Percentiles rank a stretch among this genome's conserved stretches.
Conservation (phyloP, 2,329 filamentous ascomycete species). For the Ophiostoma ulmi region DNA sequence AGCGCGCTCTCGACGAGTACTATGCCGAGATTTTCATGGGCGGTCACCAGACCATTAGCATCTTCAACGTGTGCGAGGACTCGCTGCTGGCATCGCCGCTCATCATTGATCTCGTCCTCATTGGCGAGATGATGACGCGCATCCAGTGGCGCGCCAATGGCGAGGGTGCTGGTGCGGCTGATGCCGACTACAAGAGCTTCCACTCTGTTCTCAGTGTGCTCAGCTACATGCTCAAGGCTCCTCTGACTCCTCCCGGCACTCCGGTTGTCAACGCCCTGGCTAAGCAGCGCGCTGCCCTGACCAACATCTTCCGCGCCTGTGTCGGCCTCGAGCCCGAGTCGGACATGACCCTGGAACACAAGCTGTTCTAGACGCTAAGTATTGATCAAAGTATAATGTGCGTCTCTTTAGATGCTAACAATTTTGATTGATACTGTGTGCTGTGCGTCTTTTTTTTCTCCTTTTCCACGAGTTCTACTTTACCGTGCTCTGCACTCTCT, state of each 20-base stretch:
- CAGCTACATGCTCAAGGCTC: slow-evolving; percentile 98
- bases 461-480: neutral
- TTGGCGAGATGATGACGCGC: slow-evolving; percentile 97
- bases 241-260: slow-evolving; percentile 86
- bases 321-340: slow-evolving; percentile 95
- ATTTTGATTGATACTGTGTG: neutral
- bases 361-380: slow-evolving; percentile 63
- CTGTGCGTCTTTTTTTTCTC: neutral
- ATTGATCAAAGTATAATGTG: neutral
- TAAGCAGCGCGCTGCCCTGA: slow-evolving; percentile 91
- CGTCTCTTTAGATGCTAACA: neutral
- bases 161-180: slow-evolving; percentile 41
- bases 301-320: slow-evolving; percentile 98
- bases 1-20: slow-evolving; percentile 97
- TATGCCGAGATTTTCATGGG: slow-evolving; percentile 99
- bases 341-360: slow-evolving; percentile 99
- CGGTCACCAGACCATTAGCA: slow-evolving; percentile 93
- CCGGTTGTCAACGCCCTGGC: slow-evolving; percentile 92
- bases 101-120: slow-evolving; percentile 91
- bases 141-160: slow-evolving; percentile 76
- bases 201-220: slow-evolving; percentile 95
- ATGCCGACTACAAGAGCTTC: slow-evolving; percentile 79
- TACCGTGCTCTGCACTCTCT: slow-evolving; percentile 23
- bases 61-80: slow-evolving; percentile 99
- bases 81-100: slow-evolving; percentile 91